Base-by-base conservation (phyloP, 306 rosid species). In the Gastrolobium villosum region DNA sequence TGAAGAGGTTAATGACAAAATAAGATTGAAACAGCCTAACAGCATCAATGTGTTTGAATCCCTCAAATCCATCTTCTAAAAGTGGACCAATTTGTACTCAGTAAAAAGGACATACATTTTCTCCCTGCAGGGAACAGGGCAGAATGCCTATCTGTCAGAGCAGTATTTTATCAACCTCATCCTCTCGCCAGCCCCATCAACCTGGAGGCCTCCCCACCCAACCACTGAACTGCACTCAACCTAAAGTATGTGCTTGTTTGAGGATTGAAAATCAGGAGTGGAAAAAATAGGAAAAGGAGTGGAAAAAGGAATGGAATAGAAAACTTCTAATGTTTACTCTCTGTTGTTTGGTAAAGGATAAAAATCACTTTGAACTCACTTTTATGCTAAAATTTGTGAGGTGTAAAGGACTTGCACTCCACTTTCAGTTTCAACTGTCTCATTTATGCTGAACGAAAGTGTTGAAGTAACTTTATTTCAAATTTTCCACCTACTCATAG, bases 51-150 rank as follows among this genome's bases (percentile, higher is more conserved):
- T 5, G 32, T 56, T 5, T 41, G 14, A 43, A 41, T 40, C 44
- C 57, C 57, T 53, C 45, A 10, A 14, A 54, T 67, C 39, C 36
- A 60, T 48, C 48, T n/a, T 46, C 14, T 1, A 41, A 26, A 14
- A 52, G 74, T 72, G 77, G 39, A 30, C 14, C 44, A 10, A 66
- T 43, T 71, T 8, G 65, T 15, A 71, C 28, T 53, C 28, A 8
- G 64, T 2, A 20, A 34, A 70, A 70, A 13, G 44, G 74, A 32
- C 40, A 46, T 46, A 20, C 56, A 32, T 30, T 10, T 44, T 68
- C 44, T 69, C 31, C 31, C 48, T 52, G n/a, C 4, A 67, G 26
- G 26, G 56, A 48, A 46, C 54, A 43, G 26, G 41, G 32, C 35
- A 70, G 36, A 50, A 46, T 32, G 14, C 32, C 9, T 57, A 30